Evolutionary conservation across 257 asterid species (phyloP).

Genomic region (Leonotis leonurus): DNA sequence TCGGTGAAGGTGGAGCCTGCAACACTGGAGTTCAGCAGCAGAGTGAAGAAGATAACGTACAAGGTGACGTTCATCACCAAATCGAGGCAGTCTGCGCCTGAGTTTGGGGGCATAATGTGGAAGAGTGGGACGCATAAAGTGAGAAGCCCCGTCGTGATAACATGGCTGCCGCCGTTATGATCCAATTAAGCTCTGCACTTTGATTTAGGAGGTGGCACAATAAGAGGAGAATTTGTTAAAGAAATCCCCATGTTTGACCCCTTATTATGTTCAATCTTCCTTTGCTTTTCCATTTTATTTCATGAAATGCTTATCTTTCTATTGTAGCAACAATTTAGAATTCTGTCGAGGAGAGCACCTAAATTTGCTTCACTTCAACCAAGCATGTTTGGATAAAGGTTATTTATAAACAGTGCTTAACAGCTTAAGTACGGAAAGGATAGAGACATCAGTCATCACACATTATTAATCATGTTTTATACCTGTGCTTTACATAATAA

Average conservation of each 20-base stretch:
- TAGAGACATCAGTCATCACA: too few species aligned
- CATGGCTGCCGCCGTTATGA: conserved; percentile 68
- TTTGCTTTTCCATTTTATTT: background rate
- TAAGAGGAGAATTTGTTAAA: conserved; percentile 26
- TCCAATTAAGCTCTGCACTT: background rate
- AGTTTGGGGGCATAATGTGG: conserved; percentile 69
- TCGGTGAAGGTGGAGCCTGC: conserved; percentile 57
- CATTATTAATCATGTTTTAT: too few species aligned
- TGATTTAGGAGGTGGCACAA: conserved; percentile 19
- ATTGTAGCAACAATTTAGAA: background rate
- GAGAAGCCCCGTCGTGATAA: conserved; percentile 72
- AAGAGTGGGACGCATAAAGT: conserved; percentile 59
- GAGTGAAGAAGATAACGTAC: conserved; percentile 45
- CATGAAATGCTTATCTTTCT: conserved; percentile 4
- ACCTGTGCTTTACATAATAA: too few species aligned
- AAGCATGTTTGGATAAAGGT: background rate
- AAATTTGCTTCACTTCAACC: background rate
- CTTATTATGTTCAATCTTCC: background rate
- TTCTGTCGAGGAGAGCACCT: background rate
- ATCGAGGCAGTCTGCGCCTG: conserved; percentile 42
- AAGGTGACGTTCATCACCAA: conserved; percentile 39
- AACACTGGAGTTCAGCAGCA: conserved; percentile 38
- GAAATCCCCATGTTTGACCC: background rate
- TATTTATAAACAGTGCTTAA: background rate
- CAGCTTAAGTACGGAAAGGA: too few species aligned